These are phyloP conservation scores for Boehmeria nivea DNA, from an alignment of 306 rosid genomes.

Conservation along the genomic window DNA sequence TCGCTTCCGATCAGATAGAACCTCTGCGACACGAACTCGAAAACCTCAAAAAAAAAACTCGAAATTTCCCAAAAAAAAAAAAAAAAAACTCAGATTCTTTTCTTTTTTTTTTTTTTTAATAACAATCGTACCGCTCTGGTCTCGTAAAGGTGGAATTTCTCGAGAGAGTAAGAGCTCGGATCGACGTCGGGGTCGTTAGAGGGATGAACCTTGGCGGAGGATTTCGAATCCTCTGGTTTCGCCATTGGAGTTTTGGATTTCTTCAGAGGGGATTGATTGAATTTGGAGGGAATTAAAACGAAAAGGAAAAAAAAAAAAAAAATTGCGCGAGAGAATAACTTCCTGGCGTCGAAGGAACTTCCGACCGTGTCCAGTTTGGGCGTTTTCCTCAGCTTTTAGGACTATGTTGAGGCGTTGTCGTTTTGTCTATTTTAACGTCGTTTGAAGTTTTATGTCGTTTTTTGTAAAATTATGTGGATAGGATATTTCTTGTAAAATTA, in stretches of 20 bases:
- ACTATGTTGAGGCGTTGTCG: too few relatives aligned
- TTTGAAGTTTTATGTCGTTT: too few relatives aligned
- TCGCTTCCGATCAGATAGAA: slow-evolving; percentile 83
- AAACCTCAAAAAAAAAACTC: not conserved
- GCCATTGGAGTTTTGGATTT: slow-evolving; percentile 26
- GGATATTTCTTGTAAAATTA: too few relatives aligned
- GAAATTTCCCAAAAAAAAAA: not conserved
- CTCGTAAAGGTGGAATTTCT: slow-evolving; percentile 84
- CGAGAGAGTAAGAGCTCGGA: slow-evolving; percentile 64
- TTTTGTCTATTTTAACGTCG: too few relatives aligned
- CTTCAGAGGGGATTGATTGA: not conserved
- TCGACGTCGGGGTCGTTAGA: slow-evolving; percentile 58
- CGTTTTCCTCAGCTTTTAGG: too few relatives aligned
- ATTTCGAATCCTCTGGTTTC: slow-evolving; percentile 42
- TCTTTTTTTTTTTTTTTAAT: too few relatives aligned
- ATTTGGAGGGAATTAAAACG: not conserved
- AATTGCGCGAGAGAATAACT: not conserved
- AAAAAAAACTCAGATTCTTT: not conserved
- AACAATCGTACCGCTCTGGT: slow-evolving; percentile 57
- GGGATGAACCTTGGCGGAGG: slow-evolving; percentile 58
- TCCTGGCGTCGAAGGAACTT: not conserved
- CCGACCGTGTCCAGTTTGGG: not conserved
- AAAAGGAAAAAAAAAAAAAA: not conserved
- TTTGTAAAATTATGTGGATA: too few relatives aligned
- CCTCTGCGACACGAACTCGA: slow-evolving; percentile 35